Base-by-base conservation (phyloP, 495 filamentous ascomycete genomes). In the Trichoderma virens region DNA sequence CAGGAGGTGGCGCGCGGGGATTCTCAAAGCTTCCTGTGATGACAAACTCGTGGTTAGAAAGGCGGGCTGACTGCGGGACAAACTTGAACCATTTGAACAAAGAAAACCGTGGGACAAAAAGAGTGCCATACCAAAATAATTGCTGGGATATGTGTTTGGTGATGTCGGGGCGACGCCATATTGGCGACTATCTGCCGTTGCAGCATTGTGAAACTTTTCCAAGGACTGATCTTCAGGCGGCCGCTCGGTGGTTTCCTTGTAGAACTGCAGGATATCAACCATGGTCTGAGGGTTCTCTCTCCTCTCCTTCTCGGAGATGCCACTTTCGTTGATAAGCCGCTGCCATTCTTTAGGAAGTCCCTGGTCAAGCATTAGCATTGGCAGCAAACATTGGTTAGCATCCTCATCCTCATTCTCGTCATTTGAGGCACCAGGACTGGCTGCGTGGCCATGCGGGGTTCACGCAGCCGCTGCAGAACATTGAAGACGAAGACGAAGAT, bases 341-440 rank as follows among this genome's bases (percentile, higher is more conserved):
- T 98, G 94, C 94, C 94, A 98, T 82, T 98, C 94, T 74, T 95
- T 96, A 1, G 94, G 94, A 38, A 98, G 79, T 66, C 94, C 94
- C 91, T 95, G 69, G 62, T 54, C 65, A 65, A 41, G 60, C 65
- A 66, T 77, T 68, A 78, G 71, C 64, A 66, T 65, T 56, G 34
- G 41, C 70, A n/a, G 32, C 35, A 38, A 56, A 30, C 32, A 51
- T 34, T 66, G 45, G 18, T 64, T n/a, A 65, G 4, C 32, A 35
- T 11, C 32, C 5, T 35, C 32, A 35, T 35, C 32, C 4, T 11
- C 32, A 35, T 35, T 35, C 32, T 35, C 32, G 5, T 35, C 32
- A 4, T 35, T 11, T 4, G 4, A 11, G 32, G 5, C 4, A 35
- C 32, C 5, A 35, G 32, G 11, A 35, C 32, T 11, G 4, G 32